Evolutionary conservation across 306 rosid species (phyloP).

Genomic region (Albizia julibrissin): DNA sequence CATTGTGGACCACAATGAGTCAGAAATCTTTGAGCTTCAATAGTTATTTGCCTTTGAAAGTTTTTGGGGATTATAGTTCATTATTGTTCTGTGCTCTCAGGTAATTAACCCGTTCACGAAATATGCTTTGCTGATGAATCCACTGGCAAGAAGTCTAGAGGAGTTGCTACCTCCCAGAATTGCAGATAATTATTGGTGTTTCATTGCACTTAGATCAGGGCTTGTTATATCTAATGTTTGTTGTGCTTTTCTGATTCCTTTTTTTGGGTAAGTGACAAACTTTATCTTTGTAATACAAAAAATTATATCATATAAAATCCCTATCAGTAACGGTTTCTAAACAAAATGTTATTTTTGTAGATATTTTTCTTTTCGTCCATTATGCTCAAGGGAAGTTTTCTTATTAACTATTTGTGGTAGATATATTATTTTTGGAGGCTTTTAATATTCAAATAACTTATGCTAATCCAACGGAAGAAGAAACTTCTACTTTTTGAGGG

Average conservation of each 20-base stretch:
- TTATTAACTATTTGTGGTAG: neutral
- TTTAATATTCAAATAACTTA: neutral
- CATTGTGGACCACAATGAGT: constrained; percentile 83
- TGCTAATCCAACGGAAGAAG: neutral
- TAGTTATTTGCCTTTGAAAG: neutral
- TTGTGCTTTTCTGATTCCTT: constrained; percentile 80
- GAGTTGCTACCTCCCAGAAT: constrained; percentile 65
- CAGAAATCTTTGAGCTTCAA: too few relatives aligned
- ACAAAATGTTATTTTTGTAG: neutral
- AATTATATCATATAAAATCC: neutral
- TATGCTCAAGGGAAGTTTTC: neutral
- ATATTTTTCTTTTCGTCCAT: neutral
- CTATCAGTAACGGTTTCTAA: neutral
- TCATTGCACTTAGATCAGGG: constrained; percentile 58
- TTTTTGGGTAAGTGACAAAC: constrained; percentile 61
- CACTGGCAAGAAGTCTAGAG: constrained; percentile 84
- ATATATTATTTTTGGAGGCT: neutral
- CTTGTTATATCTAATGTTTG: constrained; percentile 74
- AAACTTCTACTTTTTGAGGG: neutral
- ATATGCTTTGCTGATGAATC: constrained; percentile 84
- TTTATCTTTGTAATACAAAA: constrained; percentile 12
- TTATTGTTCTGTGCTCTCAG: constrained; percentile 41
- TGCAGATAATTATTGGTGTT: constrained; percentile 54
- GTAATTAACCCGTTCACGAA: constrained; percentile 83
- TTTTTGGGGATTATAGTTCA: constrained; percentile 20